Evolutionary conservation across 2,329 filamentous ascomycete species (phyloP).

Genomic region (Tolypocladium inflatum): DNA sequence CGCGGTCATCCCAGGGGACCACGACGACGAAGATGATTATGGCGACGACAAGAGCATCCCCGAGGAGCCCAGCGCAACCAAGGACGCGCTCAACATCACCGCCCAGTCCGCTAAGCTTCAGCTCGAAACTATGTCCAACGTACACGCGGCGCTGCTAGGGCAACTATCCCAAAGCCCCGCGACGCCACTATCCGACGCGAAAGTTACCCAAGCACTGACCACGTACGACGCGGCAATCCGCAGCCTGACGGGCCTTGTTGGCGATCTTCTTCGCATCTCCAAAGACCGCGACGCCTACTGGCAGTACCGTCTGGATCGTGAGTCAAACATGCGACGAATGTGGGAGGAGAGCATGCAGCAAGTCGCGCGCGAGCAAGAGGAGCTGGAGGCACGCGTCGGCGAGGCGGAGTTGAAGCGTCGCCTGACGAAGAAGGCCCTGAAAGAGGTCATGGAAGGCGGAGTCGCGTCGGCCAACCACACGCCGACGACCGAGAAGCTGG

Average conservation of each 20-base stretch:
- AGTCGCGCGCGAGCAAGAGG: slow-evolving; percentile 89
- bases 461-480: slow-evolving; percentile 23
- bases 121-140: slow-evolving; percentile 78
- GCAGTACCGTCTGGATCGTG: slow-evolving; percentile 89
- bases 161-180: slow-evolving; percentile 59
- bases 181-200: slow-evolving; percentile 65
- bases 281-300: slow-evolving; percentile 92
- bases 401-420: slow-evolving; percentile 87
- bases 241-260: slow-evolving; percentile 75
- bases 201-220: slow-evolving; percentile 64
- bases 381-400: slow-evolving; percentile 76
- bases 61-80: slow-evolving; percentile 64
- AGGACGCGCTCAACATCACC: slow-evolving; percentile 94
- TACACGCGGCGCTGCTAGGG: slow-evolving; percentile 69
- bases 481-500: slow-evolving; percentile 17
- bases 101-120: slow-evolving; percentile 91
- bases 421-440: slow-evolving; percentile 79
- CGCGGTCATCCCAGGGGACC: slow-evolving; percentile 26
- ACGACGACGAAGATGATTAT: slow-evolving; percentile 63
- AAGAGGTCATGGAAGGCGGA: slow-evolving; percentile 64
- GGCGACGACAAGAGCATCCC: slow-evolving; percentile 65
- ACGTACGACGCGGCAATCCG: slow-evolving; percentile 87
- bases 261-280: slow-evolving; percentile 83
- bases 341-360: slow-evolving; percentile 99
- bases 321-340: slow-evolving; percentile 84